Base-by-base conservation (phyloP, 345 rosid genomes). In the Pistacia vera region DNA sequence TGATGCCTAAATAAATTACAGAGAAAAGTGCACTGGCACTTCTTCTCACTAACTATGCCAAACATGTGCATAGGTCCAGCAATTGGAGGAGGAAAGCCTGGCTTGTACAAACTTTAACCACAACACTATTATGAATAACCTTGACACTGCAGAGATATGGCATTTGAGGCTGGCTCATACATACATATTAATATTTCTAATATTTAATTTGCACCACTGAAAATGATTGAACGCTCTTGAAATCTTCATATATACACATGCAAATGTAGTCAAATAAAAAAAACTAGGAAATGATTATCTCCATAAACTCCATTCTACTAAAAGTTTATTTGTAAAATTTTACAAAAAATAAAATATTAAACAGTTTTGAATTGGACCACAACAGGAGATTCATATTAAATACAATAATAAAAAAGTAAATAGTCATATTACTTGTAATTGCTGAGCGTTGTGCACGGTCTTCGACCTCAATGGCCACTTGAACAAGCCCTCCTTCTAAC, bases 401-500 rank as follows among this genome's bases (percentile, higher is more conserved):
- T 12, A 11, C 11, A 17, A 49, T 17, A 70, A 59, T 56, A 9
- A 62, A 63, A 54, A 75, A 62, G 30, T 17, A 51, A 49, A 44
- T 30, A 20, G 78, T 59, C 28, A 76, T 28, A 25, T 82, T 93
- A 90, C 97, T 91, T 76, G 98, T 91, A 78, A 94, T 92, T 75
- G 98, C 98, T 30, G 92, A 95, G 62, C 97, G 93, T 58, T 87
- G 97, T 22, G 98, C 97, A 83, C 93, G 97, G 83, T 91, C 95
- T 88, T 91, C 98, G 77, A 95, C 97, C 86, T 93, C 98, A 76
- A 95, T 91, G 70, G 92, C 98, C 70, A 95, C 95, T 80, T 88
- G 98, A 83, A 93, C 98, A 85, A 93, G 98, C 38, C 98, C 98
- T 67, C 97, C 97, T 74, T 90, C 88, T 66, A 91, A 81, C 75